These are phyloP conservation scores for Suhomyces sp. DNA, from an alignment of 805 yeast species.

Conservation along the genomic window DNA sequence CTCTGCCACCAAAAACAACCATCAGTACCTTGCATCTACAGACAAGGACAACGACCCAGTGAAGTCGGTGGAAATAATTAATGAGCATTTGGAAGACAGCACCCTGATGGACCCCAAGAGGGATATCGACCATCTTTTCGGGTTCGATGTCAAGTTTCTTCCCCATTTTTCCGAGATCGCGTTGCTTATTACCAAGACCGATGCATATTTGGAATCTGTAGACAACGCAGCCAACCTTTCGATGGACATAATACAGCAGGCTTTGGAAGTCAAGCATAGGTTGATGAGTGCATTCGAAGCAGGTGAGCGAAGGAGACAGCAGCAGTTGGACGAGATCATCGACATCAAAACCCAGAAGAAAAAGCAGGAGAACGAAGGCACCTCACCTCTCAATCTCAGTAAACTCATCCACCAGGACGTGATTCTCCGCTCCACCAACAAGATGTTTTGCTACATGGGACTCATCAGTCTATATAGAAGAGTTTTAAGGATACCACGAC, in stretches of 20 bases:
- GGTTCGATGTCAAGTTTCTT: conserved; percentile 62
- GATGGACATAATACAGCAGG: conserved; percentile 24
- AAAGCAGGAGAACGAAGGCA: conserved; percentile 1
- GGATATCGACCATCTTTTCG: conserved; percentile 60
- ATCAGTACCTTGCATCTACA: conserved; percentile 26
- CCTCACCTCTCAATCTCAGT: conserved; percentile 16
- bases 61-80: conserved; percentile 19
- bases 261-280: conserved; percentile 35
- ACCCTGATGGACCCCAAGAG: conserved; percentile 20
- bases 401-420: conserved; percentile 29
- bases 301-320: conserved; percentile 28
- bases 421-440: conserved; percentile 47
- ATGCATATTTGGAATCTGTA: conserved; percentile 13
- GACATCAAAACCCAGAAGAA: conserved; percentile 9
- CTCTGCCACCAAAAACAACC: conserved; percentile 47
- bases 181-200: conserved; percentile 28
- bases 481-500: conserved; percentile 46
- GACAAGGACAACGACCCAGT: conserved; percentile 19
- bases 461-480: conserved; percentile 56
- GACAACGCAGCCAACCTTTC: conserved; percentile 14
- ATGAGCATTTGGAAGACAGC: not conserved
- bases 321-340: conserved; percentile 19
- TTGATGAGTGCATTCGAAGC: conserved; percentile 17
- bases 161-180: conserved; percentile 55
- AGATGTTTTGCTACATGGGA: conserved; percentile 51